These are phyloP conservation scores for Effrenium voratum DNA, from an alignment of 73 alveolate species.

Conservation along the genomic window DNA sequence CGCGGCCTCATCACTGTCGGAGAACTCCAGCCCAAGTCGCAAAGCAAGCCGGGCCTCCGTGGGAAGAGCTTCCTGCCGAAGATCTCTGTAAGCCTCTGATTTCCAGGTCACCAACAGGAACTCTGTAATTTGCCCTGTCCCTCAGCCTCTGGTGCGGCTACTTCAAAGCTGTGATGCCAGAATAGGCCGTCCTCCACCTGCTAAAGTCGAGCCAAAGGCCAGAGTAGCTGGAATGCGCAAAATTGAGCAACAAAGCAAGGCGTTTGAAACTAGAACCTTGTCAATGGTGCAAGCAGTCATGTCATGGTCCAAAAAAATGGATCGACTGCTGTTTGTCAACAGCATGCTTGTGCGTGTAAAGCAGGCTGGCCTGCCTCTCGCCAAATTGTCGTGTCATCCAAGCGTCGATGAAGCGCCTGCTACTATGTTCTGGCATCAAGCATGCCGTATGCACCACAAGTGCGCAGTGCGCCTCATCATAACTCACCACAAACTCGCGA, in stretches of 20 bases:
- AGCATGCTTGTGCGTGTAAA: not conserved
- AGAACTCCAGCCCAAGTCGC: not conserved
- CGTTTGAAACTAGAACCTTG: no score
- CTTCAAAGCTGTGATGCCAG: constrained; percentile 92
- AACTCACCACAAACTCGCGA: constrained; percentile 55
- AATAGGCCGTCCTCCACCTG: constrained; percentile 86
- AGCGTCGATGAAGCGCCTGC: constrained; percentile 56
- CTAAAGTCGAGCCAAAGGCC: not conserved
- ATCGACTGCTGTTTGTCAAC: not conserved
- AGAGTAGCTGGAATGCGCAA: not conserved
- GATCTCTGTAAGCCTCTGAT: constrained; percentile 49
- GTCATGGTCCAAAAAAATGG: not conserved
- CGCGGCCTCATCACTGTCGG: constrained; percentile 14
- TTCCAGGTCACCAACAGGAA: not conserved
- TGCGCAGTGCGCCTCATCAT: constrained; percentile 22
- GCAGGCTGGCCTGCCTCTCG: constrained; percentile 32
- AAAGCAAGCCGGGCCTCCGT: constrained; percentile 13
- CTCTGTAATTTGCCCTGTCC: not conserved
- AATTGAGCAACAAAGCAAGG: not conserved
- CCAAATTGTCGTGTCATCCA: constrained; percentile 84
- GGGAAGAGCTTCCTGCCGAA: constrained; percentile 72
- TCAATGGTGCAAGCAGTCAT: not conserved
- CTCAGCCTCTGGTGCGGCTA: constrained; percentile 56
- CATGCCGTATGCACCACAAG: not conserved
- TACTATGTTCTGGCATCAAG: not conserved